A percentile compares a stretch with the other conserved stretches of the same genome.
These are phyloP conservation scores for Trichaptum fuscoviolaceum DNA, from an alignment of 768 basidiomycete genomes.

Conservation along the genomic window DNA sequence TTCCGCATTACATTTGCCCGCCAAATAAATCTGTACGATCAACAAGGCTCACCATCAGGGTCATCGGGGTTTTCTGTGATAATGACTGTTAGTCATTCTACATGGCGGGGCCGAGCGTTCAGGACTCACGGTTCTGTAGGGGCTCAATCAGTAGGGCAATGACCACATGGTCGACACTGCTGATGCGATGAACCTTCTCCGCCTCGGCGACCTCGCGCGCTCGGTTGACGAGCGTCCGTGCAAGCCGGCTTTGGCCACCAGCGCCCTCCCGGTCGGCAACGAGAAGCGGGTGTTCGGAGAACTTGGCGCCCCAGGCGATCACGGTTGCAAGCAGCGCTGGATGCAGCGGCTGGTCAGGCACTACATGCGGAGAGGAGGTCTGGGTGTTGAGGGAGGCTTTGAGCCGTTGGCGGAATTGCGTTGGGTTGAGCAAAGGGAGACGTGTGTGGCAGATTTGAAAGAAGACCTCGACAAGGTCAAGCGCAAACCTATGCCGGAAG, in stretches of 20 bases:
- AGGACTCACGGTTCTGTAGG: constrained; percentile 76
- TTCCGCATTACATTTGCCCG: constrained; percentile 18
- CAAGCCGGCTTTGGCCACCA: constrained; percentile 68
- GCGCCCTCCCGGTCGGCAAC: constrained; percentile 70
- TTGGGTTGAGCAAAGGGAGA: constrained; percentile 80
- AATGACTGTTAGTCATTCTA: constrained; percentile 5
- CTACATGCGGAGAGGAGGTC: constrained; percentile 8
- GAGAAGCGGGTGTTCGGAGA: constrained; percentile 86
- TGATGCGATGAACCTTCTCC: constrained; percentile 78
- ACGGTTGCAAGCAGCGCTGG: constrained; percentile 81
- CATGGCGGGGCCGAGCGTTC: constrained; percentile 5
- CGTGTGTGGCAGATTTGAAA: constrained; percentile 91
- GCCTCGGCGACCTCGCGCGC: constrained; percentile 84
- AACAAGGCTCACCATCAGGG: constrained; percentile 49
- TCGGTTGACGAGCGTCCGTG: constrained; percentile 71
- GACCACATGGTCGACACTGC: constrained; percentile 75
- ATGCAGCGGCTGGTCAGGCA: constrained; percentile 45
- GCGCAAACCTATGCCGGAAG: constrained; percentile 62
- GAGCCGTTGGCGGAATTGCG: constrained; percentile 71
- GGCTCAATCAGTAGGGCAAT: constrained; percentile 79
- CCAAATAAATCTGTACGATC: constrained; percentile 12
- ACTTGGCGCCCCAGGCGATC: constrained; percentile 89
- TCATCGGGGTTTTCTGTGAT: constrained; percentile 65
- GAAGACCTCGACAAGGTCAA: constrained; percentile 91
- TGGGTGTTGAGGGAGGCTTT: constrained; percentile 22